A percentile compares a stretch with the other conserved stretches of the same genome.
phyloP scores from a whole-genome alignment of 2,329 filamentous ascomycete species.

The Ophiostoma ulmi region DNA sequence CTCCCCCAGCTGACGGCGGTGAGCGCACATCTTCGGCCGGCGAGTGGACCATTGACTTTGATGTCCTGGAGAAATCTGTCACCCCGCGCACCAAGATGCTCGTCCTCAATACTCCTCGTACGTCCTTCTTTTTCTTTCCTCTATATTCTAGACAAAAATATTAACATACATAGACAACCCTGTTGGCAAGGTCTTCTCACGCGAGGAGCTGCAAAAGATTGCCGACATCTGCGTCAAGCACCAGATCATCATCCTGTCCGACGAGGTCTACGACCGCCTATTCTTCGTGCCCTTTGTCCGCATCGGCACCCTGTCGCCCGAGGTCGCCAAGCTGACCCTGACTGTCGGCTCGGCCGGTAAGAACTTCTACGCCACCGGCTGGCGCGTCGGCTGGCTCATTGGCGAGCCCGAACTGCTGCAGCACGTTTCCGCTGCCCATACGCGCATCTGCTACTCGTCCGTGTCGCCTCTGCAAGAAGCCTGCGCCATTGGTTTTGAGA shows the following conservation, averaged over 20 bases:
- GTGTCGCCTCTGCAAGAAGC: constrained; percentile 94
- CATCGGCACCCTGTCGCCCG: constrained; percentile 82
- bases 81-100: constrained; percentile 93
- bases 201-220: constrained; percentile 75
- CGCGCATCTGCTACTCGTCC: constrained; percentile 90
- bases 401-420: constrained; percentile 84
- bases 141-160: background rate
- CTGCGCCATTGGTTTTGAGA: constrained; percentile 85
- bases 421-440: constrained; percentile 88
- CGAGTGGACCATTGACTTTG: constrained; percentile 84
- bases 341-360: constrained; percentile 96
- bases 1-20: constrained; percentile 76
- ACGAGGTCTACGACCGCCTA: constrained; percentile 90
- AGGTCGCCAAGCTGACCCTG: constrained; percentile 79
- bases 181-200: constrained; percentile 90
- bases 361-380: constrained; percentile 97
- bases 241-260: constrained; percentile 86
- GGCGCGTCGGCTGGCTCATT: constrained; percentile 92
- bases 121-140: background rate
- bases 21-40: constrained; percentile 74
- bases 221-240: constrained; percentile 87
- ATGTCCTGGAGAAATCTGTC: constrained; percentile 73
- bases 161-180: constrained; percentile 60
- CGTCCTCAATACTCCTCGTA: constrained; percentile 69
- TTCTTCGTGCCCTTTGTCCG: constrained; percentile 95